A percentile compares a stretch with the other conserved stretches of the same genome.
These are phyloP conservation scores for Starmerella bombicola DNA, from an alignment of 805 yeast species.

Conservation along the genomic window DNA sequence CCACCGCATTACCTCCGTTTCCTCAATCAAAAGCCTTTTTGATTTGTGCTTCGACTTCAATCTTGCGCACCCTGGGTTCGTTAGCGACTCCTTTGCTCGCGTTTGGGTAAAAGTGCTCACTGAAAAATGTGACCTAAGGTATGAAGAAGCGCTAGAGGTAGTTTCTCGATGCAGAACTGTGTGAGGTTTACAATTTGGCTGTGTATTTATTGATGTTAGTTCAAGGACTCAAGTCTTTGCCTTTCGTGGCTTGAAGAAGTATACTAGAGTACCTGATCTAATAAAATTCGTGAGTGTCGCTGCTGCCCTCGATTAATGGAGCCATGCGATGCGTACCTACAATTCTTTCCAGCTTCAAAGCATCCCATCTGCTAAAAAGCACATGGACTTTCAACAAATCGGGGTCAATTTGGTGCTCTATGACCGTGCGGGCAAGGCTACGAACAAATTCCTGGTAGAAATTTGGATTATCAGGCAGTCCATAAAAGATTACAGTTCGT, in stretches of 20 bases:
- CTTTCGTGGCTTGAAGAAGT: no score
- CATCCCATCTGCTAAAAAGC: constrained; percentile 69
- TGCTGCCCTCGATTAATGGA: constrained; percentile 51
- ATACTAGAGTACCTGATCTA: no score
- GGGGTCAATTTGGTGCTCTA: constrained; percentile 41
- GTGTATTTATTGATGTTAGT: no score
- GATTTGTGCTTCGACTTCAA: constrained; percentile 16
- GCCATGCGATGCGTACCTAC: constrained; percentile 71
- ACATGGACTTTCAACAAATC: constrained; percentile 44
- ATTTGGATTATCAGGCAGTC: constrained; percentile 69
- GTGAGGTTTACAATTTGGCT: no score
- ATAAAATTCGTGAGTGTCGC: constrained; percentile 64
- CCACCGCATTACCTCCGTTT: not conserved
- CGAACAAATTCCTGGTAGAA: constrained; percentile 65
- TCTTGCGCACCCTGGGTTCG: constrained; percentile 9
- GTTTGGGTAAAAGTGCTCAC: constrained; percentile 1
- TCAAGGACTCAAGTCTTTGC: no score
- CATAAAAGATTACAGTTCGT: constrained; percentile 67
- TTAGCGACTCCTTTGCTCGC: constrained; percentile 8
- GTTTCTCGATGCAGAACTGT: no score
- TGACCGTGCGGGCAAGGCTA: constrained; percentile 46
- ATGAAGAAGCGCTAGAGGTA: not conserved
- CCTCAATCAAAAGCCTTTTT: constrained; percentile 6
- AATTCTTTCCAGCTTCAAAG: constrained; percentile 61
- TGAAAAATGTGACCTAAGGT: not conserved